Evolutionary conservation across 768 basidiomycete genomes (phyloP), one percentile per base, ranked within the genome.

Genomic region (Suillus alpinus): DNA sequence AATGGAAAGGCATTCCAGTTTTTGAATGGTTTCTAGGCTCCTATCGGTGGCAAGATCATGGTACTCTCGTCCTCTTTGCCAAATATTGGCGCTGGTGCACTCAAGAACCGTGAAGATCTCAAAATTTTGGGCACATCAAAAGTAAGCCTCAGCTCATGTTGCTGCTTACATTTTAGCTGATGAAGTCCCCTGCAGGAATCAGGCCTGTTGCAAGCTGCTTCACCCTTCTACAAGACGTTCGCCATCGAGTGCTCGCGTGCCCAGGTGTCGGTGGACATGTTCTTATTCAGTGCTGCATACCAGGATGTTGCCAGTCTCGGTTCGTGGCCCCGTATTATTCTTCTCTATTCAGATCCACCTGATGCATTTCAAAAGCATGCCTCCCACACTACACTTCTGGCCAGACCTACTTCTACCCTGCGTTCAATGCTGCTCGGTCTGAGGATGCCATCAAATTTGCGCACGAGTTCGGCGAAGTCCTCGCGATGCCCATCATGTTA

Each of bases 401-500:
- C 43, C 94, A 98, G 73, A 97, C 95, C 0, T 98, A 94, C 79
- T 95, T 95, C 72, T 99, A 98, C 73, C 97, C 96, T 43, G 94
- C 94, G 4, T 99, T 99, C 82, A 98, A 95, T 69, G 97, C 97
- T 12, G 85, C 86, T 2, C 85, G 94, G 46, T 84, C 93, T 3
- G 97, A 99, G 73, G 97, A 99, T 70, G 97, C 97, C 3, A 82
- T 97, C 76, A 98, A 98, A 76, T 98, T 99, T 69, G 95, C 96
- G 1, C 95, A 96, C 65, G 97, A 98, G 71, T 95, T 98, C 68
- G 94, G 95, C 23, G 87, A 92, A 67, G 91, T 97, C 4, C 73
- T 99, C 59, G 91, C 95, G 10, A 92, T 89, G 81, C 93, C 95
- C 5, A 92, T 98, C 68, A 95, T 94, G 83, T 78, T 98, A 65